Base-by-base conservation (phyloP, 805 yeast genomes). In the Hanseniaspora osmophila region DNA sequence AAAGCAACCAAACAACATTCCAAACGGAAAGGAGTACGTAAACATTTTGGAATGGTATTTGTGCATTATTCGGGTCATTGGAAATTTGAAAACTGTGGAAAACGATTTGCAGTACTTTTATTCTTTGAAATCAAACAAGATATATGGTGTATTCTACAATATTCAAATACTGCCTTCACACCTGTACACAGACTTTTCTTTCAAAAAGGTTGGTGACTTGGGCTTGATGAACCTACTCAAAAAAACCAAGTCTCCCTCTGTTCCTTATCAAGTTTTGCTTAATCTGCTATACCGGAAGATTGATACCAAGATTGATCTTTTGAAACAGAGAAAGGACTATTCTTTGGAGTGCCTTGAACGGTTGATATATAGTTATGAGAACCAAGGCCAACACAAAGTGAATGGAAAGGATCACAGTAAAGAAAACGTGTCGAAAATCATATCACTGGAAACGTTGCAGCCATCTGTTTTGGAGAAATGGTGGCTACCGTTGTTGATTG, bases 401-500 rank as follows among this genome's bases (percentile, higher is more conserved):
- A 22, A 5, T 22, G 27, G 27, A 22, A 22, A 22, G 27, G 7
- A 7, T 22, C 27, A 22, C 27, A 22, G 6, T 22, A 22, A 22
- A 22, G 27, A 22, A 22, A 7, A 7, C 27, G 27, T 22, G 7
- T 22, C 27, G 27, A 7, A 22, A 22, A 22, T 22, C 27, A 22
- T 22, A 22, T 22, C 27, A 22, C 27, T 22, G 2, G 15, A 38
- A 18, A 54, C 56, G 41, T 51, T 54, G 10, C 60, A 58, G 44
- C 84, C 84, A 15, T 54, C 63, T 1, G 52, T 61, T 15, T 33
- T 66, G 1, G 61, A 67, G 2, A 69, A 84, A 45, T 75, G 77
- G 60, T 87, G 95, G 95, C 84, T 88, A 1, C 47, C 73, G 0
- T 48, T 74, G 1, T 47, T 71, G 0, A 16, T 72, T 1, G 48